Evolutionary conservation across 106 monocot species (phyloP).

Genomic region (Triglochin maritima): DNA sequence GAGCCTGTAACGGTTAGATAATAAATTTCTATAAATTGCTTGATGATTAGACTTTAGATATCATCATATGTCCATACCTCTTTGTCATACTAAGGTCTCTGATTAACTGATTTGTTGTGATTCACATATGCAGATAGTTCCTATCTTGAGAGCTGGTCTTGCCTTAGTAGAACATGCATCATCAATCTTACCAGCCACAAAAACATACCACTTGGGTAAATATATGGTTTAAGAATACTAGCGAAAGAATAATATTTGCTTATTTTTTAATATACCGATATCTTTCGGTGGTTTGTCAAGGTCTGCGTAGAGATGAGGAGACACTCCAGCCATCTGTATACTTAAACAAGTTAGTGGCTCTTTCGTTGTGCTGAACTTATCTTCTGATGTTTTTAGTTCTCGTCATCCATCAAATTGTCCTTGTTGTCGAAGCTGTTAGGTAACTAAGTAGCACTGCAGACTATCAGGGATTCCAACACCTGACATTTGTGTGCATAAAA

Average conservation of each 20-base stretch:
- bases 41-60: not conserved
- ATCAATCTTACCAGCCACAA: slow-evolving; percentile 74
- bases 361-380: not conserved
- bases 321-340: slow-evolving; percentile 75
- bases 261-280: not conserved
- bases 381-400: not conserved
- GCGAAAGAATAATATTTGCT: not conserved
- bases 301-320: slow-evolving; percentile 73
- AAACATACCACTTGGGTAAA: slow-evolving; percentile 88
- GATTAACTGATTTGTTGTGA: no score
- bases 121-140: slow-evolving; percentile 41
- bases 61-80: no score
- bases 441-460: not conserved
- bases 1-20: slow-evolving; percentile 69
- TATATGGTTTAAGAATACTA: not conserved
- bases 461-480: no score
- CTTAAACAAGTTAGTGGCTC: slow-evolving; percentile 63
- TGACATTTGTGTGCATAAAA: no score
- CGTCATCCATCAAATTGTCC: not conserved
- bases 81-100: no score
- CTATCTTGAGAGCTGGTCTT: slow-evolving; percentile 92
- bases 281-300: slow-evolving; percentile 30
- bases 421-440: not conserved
- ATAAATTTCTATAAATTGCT: not conserved
- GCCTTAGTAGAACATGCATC: slow-evolving; percentile 80